Conservation (phyloP, 2,329 filamentous ascomycete species). For the Nigrospora sphaerica region DNA sequence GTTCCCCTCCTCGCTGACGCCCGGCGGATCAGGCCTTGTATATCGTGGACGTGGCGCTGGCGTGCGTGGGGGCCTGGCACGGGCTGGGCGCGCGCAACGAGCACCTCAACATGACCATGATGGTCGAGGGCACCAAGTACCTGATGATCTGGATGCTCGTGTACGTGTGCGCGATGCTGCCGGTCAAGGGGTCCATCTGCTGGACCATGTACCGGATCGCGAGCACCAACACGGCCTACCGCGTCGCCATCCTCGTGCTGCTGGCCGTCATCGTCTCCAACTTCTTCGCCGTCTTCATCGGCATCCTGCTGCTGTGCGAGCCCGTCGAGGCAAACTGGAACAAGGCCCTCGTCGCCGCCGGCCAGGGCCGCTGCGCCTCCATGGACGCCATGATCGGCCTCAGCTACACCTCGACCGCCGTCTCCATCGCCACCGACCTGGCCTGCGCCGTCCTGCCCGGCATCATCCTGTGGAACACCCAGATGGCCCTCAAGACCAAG, state of each 20-base stretch:
- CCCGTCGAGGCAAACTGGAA: conserved; percentile 23
- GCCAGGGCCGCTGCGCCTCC: conserved; percentile 7
- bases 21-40: conserved; percentile 2
- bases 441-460: conserved; percentile 22
- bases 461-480: conserved; percentile 22
- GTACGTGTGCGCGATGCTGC: conserved; percentile 14
- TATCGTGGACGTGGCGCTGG: conserved; percentile 6
- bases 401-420: conserved; percentile 19
- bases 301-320: conserved; percentile 20
- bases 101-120: conserved; percentile 14
- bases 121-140: conserved; percentile 10
- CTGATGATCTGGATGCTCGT: conserved; percentile 19
- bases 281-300: conserved; percentile 23
- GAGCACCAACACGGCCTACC: conserved; percentile 10
- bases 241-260: conserved; percentile 12
- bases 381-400: conserved; percentile 15
- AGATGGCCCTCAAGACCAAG: conserved; percentile 18
- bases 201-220: conserved; percentile 26
- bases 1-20: neutral
- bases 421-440: conserved; percentile 24
- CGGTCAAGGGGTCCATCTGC: conserved; percentile 27
- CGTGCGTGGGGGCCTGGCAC: conserved; percentile 6
- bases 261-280: conserved; percentile 15
- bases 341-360: conserved; percentile 20
- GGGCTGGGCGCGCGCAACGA: conserved; percentile 14